Base-by-base conservation (phyloP, 768 basidiomycete species). In the Termitomyces sp. region DNA sequence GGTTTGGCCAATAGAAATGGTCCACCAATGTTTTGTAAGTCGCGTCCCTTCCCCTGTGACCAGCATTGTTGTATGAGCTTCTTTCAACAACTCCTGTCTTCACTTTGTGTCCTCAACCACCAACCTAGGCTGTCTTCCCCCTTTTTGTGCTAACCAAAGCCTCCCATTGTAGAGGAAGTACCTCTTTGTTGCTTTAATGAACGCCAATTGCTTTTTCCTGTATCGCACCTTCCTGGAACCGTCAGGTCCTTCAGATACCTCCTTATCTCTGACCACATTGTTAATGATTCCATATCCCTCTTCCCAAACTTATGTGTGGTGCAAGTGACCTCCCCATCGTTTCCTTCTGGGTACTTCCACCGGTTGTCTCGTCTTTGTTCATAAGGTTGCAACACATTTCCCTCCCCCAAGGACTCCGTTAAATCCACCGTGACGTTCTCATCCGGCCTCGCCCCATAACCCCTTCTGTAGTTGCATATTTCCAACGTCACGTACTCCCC, bases 1-100 rank as follows among this genome's bases (percentile, higher is more conserved):
- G 66, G 50, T 69, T 64, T 0, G 69, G 75, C 74, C 74, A 75
- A 58, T 69, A 73, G 35, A 64, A 70, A 0, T 64, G 56, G 5
- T 72, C 64, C 0, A 31, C 12, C 1, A 72, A 53, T 18, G 53
- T 39, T 7, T 41, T 33, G 51, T 63, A 69, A 0, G 65, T 66
- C 0, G 67, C 54, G 20, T 73, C 65, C 0, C 64, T 52, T n/a
- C 70, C 71, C 29, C 65, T 52, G 50, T 73, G 70, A 10, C 71
- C 71, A 0, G 55, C 45, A 5, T 58, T 44, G 29, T 69, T 63
- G n/a, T n/a, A 35, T 75, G 71, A 0, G 66, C 69, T 7, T 60
- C 32, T 0, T 54, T 56, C 15, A 71, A 51, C 0, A 72, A 44
- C 9, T 59, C 55, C 1, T 50, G 54, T 1, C 57, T 53, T n/a